phyloP scores from a whole-genome alignment of 78 protist genomes.

The Cyanophora paradoxa region DNA sequence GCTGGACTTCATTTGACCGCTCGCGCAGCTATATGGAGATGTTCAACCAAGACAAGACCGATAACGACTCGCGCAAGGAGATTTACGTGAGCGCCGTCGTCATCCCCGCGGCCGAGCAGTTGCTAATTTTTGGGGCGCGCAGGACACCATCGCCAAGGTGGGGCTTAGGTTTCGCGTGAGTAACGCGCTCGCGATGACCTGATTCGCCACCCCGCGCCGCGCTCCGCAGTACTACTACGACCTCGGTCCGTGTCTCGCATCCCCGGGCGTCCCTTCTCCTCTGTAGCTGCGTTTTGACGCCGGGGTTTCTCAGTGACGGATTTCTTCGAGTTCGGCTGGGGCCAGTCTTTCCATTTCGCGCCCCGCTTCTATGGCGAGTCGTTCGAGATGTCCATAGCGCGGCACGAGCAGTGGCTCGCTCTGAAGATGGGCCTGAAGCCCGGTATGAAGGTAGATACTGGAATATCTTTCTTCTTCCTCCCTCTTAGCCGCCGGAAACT shows the following conservation, averaged over 20 bases:
- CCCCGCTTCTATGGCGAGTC: constrained; percentile 56
- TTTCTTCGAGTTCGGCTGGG: constrained; percentile 87
- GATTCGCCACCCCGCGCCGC: too few species aligned
- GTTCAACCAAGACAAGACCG: background rate
- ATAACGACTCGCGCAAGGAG: background rate
- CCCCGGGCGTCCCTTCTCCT: too few species aligned
- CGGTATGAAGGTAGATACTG: constrained; percentile 45
- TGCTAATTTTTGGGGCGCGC: too few species aligned
- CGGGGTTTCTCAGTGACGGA: too few species aligned
- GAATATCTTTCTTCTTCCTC: background rate
- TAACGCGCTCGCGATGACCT: too few species aligned
- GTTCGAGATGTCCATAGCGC: constrained; percentile 46
- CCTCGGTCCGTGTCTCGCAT: too few species aligned
- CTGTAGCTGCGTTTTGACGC: too few species aligned
- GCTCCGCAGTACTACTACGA: background rate
- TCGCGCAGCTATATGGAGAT: background rate
- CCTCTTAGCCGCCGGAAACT: background rate
- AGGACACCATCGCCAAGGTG: too few species aligned
- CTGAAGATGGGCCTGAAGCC: constrained; percentile 48
- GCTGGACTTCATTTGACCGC: too few species aligned
- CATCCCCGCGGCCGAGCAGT: too few species aligned
- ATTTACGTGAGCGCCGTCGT: background rate
- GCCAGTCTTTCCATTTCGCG: constrained; percentile 87
- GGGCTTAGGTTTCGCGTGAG: too few species aligned
- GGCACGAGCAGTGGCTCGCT: constrained; percentile 83